These are phyloP conservation scores for Ophiostoma perfectum DNA, from an alignment of 2,329 filamentous ascomycete species.

Conservation along the genomic window DNA sequence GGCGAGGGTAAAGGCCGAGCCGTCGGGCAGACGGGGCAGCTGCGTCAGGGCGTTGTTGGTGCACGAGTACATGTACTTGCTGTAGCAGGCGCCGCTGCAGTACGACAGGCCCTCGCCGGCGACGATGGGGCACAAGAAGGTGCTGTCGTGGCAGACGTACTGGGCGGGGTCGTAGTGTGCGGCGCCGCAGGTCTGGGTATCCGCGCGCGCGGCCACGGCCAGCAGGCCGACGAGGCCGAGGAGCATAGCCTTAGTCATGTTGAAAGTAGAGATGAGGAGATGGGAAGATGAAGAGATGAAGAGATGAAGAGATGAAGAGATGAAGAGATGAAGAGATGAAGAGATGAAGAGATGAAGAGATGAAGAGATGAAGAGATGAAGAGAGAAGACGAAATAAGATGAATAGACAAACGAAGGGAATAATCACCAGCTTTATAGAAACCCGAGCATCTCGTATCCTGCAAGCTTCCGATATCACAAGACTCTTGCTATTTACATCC, in stretches of 20 bases:
- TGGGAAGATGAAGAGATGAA: neutral
- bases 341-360: neutral
- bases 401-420: neutral
- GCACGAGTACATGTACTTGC: constrained; percentile 35
- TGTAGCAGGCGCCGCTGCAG: constrained; percentile 36
- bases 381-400: neutral
- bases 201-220: constrained; percentile 14
- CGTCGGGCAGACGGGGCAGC: constrained; percentile 26
- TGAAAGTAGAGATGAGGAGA: neutral
- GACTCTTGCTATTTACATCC: neutral
- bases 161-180: constrained; percentile 24
- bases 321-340: neutral
- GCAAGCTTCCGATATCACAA: neutral
- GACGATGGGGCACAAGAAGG: constrained; percentile 34
- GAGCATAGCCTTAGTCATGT: constrained; percentile 4
- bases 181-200: constrained; percentile 23
- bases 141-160: constrained; percentile 33
- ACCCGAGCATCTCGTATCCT: neutral
- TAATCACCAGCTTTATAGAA: neutral
- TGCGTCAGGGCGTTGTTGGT: constrained; percentile 28
- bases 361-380: neutral
- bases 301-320: neutral
- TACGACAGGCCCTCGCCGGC: constrained; percentile 34
- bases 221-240: constrained; percentile 21
- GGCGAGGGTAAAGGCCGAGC: constrained; percentile 30